phyloP scores from a whole-genome alignment of 257 asterid genomes.

The Asclepias syriaca region DNA sequence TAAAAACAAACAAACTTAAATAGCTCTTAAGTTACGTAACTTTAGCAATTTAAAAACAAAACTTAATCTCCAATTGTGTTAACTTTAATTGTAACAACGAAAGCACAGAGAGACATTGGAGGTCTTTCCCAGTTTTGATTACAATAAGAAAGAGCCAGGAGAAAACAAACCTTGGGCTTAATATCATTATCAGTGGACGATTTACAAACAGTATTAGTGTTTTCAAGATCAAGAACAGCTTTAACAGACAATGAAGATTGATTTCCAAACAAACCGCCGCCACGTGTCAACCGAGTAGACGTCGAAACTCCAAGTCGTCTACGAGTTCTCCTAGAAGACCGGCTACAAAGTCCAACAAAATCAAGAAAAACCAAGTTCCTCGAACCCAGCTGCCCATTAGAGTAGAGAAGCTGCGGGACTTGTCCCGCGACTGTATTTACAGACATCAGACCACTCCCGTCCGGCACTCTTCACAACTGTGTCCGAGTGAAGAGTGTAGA shows the following conservation, averaged over 20 bases:
- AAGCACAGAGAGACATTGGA: neutral
- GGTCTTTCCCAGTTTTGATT: neutral
- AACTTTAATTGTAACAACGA: no score
- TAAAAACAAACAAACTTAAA: neutral
- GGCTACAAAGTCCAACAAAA: conserved; percentile 30
- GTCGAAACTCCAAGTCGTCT: conserved; percentile 28
- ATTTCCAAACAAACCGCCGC: conserved; percentile 13
- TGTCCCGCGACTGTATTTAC: conserved; percentile 27
- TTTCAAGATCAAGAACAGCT: conserved; percentile 38
- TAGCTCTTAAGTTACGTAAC: neutral
- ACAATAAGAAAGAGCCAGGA: neutral
- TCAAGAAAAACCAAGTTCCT: conserved; percentile 28
- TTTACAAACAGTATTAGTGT: conserved; percentile 11
- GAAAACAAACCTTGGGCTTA: conserved; percentile 21
- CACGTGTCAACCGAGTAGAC: conserved; percentile 14
- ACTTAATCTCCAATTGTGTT: neutral
- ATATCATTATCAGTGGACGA: conserved; percentile 14
- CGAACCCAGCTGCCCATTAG: conserved; percentile 26
- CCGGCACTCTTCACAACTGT: neutral
- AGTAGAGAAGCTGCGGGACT: conserved; percentile 32
- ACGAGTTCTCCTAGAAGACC: conserved; percentile 26
- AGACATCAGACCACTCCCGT: conserved; percentile 18
- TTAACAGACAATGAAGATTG: conserved; percentile 17
- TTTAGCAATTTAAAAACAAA: neutral
- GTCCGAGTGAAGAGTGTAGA: neutral